Base-by-base conservation (phyloP, 2,329 filamentous ascomycete species). In the Aspergillus melleus region DNA sequence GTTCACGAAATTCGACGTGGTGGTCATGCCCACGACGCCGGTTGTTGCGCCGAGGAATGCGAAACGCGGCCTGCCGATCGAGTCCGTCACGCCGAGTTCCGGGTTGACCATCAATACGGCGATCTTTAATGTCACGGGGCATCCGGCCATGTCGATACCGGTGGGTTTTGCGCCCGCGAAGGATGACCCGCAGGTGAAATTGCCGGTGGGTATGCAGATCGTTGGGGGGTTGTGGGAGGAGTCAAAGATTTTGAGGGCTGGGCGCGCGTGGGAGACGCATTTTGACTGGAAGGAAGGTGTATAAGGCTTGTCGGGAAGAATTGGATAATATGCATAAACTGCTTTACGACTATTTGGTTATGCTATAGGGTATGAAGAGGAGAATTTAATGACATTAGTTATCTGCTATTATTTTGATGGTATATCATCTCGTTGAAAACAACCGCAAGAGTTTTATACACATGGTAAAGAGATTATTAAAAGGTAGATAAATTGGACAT, bases 101-200 rank as follows among this genome's bases (percentile, higher is more conserved):
- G 84, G 85, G 0, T 66, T 84, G 59, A 84, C 81, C 0, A 78
- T 76, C 16, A 87, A 87, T 63, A 87, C 84, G 4, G 81, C 81
- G 10, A 76, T 81, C 2, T 86, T 86, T 69, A 84, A 86, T 64
- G 76, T 82, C 2, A 86, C 83, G 0, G 84, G 84, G 0, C 84
- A 86, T 62, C 84, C 84, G 0, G 84, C 83, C 0, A 67, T 86
- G 62, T 77, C 80, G 0, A 71, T 86, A 50, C 84, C 83, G 0
- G 74, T 83, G 36, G 83, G 84, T 0, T 78, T 80, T 64, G 71
- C 79, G 2, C 60, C 68, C 6, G 66, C 69, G 5, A 66, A 60
- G 36, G 70, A 69, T 6, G 55, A 70, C 52, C 22, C 51, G 1
- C 44, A 68, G 2, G 52, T 80, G 0, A 61, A 69, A 57, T 66